Percentiles rank a stretch among this genome's conserved stretches.
Conservation (phyloP, 345 rosid genomes). For the Microthlaspi erraticum region DNA sequence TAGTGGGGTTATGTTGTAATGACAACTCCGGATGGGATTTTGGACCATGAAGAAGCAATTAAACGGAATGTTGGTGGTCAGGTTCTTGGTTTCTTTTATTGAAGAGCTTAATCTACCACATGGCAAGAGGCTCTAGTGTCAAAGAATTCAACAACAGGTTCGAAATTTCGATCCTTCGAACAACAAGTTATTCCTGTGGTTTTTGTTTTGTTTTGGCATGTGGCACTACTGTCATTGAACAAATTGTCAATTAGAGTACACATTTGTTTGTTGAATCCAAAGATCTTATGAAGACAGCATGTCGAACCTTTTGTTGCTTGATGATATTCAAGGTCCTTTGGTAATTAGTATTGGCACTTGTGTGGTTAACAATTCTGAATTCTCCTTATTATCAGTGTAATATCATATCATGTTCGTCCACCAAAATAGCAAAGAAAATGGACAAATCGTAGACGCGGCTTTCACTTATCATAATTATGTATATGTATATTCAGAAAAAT, state of each 20-base stretch:
- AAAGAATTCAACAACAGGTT: neutral
- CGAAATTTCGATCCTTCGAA: conserved; percentile 4
- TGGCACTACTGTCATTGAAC: conserved; percentile 21
- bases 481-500: neutral
- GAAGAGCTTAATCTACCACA: conserved; percentile 34
- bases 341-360: too few relatives aligned
- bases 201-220: conserved; percentile 16
- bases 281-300: conserved; percentile 19
- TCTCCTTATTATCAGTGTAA: neutral
- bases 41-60: conserved; percentile 95
- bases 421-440: neutral
- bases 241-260: conserved; percentile 4
- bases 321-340: neutral
- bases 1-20: conserved; percentile 96
- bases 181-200: conserved; percentile 13
- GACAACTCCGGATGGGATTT: conserved; percentile 87
- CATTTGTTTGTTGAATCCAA: conserved; percentile 11
- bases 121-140: conserved; percentile 19
- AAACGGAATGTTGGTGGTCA: conserved; percentile 82
- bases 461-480: neutral
- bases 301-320: neutral
- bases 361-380: neutral
- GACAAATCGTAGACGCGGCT: neutral
- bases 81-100: conserved; percentile 88
- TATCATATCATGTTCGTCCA: neutral